Evolutionary conservation across 441 rosid species (phyloP).

Genomic region (Mallotus repandus): DNA sequence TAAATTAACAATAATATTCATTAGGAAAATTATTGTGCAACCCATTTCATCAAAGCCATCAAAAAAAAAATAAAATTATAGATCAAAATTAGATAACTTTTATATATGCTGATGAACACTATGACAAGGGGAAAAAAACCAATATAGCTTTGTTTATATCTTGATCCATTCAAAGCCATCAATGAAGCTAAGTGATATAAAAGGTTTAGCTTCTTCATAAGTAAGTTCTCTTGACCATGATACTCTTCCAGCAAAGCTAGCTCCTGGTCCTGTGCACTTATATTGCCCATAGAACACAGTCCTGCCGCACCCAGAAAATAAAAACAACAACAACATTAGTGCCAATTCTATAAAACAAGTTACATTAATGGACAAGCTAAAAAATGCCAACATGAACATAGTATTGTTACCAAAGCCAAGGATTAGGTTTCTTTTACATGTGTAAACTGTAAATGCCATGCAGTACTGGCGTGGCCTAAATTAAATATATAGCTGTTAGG

Average conservation of each 20-base stretch:
- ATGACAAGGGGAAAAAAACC: not conserved
- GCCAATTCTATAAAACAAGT: slow-evolving; percentile 18
- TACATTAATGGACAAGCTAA: slow-evolving; percentile 1
- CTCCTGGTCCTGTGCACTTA: slow-evolving; percentile 90
- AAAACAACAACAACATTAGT: slow-evolving; percentile 16
- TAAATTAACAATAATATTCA: no score
- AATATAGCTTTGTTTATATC: slow-evolving; percentile 18
- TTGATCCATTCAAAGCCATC: slow-evolving; percentile 94
- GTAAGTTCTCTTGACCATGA: slow-evolving; percentile 93
- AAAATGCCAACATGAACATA: slow-evolving; percentile 6
- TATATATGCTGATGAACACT: not conserved
- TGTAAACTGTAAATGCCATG: not conserved
- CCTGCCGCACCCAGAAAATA: slow-evolving; percentile 46
- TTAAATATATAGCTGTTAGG: not conserved
- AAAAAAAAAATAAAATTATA: not conserved
- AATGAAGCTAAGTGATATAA: slow-evolving; percentile 68
- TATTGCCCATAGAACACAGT: slow-evolving; percentile 97
- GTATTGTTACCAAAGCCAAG: not conserved
- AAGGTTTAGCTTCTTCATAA: slow-evolving; percentile 90
- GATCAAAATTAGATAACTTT: slow-evolving; percentile 5
- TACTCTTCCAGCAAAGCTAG: slow-evolving; percentile 86
- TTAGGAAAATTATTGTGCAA: not conserved
- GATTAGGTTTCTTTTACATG: not conserved
- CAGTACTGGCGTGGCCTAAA: slow-evolving; percentile 6
- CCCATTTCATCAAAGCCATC: not conserved